These are phyloP conservation scores for Leccinum insolens DNA, from an alignment of 1,284 basidiomycete species.

Conservation along the genomic window DNA sequence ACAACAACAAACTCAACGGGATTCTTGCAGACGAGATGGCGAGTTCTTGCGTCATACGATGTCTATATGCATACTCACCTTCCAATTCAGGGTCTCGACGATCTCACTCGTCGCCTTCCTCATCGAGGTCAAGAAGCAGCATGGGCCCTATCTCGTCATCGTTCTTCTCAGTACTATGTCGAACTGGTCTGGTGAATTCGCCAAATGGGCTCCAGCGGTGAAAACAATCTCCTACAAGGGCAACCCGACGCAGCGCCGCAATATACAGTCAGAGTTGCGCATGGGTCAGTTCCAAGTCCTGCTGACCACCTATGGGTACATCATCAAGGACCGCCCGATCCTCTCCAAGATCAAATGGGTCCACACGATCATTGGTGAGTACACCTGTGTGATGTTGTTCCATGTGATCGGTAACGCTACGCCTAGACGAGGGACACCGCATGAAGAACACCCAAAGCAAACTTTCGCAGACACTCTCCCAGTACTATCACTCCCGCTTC, in stretches of 20 bases:
- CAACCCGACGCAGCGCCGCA: constrained; percentile 80
- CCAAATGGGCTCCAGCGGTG: constrained; percentile 94
- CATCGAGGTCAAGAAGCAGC: constrained; percentile 90
- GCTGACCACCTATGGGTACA: constrained; percentile 98
- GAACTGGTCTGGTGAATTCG: constrained; percentile 98
- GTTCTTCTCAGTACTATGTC: constrained; percentile 98
- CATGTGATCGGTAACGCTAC: constrained; percentile 8
- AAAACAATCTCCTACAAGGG: constrained; percentile 93
- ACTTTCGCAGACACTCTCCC: constrained; percentile 90
- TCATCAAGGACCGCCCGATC: constrained; percentile 95
- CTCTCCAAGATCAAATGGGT: constrained; percentile 96
- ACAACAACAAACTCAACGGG: constrained; percentile 97
- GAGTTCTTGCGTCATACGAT: constrained; percentile 24
- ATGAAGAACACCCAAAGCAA: constrained; percentile 99
- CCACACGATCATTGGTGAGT: constrained; percentile 94
- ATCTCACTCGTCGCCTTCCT: constrained; percentile 97
- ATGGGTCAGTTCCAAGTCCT: constrained; percentile 92
- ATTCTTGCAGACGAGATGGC: constrained; percentile 99
- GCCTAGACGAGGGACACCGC: constrained; percentile 92
- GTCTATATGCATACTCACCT: constrained; percentile 17
- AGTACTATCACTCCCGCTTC: constrained; percentile 92
- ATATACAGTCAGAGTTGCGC: constrained; percentile 75
- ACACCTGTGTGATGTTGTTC: not conserved
- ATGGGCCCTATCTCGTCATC: constrained; percentile 96
- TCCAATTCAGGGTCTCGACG: constrained; percentile 83